Evolutionary conservation across 2,329 filamentous ascomycete genomes (phyloP).

Genomic region (Zasmidium citrigriseum): DNA sequence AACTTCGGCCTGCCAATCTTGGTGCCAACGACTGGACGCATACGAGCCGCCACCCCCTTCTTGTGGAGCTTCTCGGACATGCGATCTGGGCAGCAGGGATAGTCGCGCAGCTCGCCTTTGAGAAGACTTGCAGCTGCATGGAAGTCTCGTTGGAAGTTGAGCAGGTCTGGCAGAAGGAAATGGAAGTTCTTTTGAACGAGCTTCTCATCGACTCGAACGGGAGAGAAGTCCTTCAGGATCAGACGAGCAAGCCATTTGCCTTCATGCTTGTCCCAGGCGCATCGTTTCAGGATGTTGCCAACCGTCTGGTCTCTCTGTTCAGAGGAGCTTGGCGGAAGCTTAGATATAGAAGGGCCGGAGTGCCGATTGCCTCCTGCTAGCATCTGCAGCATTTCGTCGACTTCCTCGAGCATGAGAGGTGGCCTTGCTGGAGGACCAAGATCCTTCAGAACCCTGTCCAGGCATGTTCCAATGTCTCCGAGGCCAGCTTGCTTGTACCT

Average conservation of each 20-base stretch:
- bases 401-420: conserved; percentile 66
- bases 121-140: conserved; percentile 60
- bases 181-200: conserved; percentile 65
- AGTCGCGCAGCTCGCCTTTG: conserved; percentile 42
- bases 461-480: conserved; percentile 71
- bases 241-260: conserved; percentile 87
- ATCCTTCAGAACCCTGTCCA: conserved; percentile 64
- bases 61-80: conserved; percentile 36
- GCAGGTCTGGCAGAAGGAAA: conserved; percentile 66
- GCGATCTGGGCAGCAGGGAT: conserved; percentile 39
- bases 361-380: conserved; percentile 70
- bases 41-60: conserved; percentile 33
- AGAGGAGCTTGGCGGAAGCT: conserved; percentile 24
- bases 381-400: conserved; percentile 66
- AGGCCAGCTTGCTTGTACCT: conserved; percentile 61
- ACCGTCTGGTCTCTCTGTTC: conserved; percentile 50
- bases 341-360: conserved; percentile 64
- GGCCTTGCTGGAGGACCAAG: conserved; percentile 25
- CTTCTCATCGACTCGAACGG: conserved; percentile 61
- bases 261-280: conserved; percentile 60
- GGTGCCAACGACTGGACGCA: conserved; percentile 41
- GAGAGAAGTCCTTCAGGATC: conserved; percentile 74
- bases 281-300: conserved; percentile 57
- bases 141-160: conserved; percentile 71
- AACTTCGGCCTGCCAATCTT: conserved; percentile 50